phyloP scores from a whole-genome alignment of 768 basidiomycete genomes.

The Leccinum aurantiacum region DNA sequence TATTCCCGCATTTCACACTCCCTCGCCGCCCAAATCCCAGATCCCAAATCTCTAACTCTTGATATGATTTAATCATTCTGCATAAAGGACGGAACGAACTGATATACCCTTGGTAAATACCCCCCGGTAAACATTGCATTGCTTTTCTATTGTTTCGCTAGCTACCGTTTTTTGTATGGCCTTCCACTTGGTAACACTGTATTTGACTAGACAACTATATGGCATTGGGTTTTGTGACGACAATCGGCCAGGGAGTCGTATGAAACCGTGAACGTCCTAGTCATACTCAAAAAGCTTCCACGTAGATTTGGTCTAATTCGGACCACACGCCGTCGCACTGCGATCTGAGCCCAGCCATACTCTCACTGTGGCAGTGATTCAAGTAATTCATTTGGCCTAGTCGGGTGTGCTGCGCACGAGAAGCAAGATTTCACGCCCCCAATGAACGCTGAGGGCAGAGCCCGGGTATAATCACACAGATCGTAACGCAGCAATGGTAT shows the following conservation, averaged over 20 bases:
- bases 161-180: neutral
- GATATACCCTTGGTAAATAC: slow-evolving; percentile 29
- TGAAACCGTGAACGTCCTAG: neutral
- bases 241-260: neutral
- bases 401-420: slow-evolving; percentile 2
- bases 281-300: slow-evolving; percentile 4
- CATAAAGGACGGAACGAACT: slow-evolving; percentile 10
- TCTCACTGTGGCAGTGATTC: slow-evolving; percentile 7
- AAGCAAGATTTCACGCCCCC: neutral
- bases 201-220: slow-evolving; percentile 13
- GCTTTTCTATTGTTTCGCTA: slow-evolving; percentile 13
- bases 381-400: slow-evolving; percentile 3
- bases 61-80: slow-evolving; percentile 2
- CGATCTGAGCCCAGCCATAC: neutral
- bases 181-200: slow-evolving; percentile 6
- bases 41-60: neutral
- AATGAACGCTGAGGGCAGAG: neutral
- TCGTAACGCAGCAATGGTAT: neutral
- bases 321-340: neutral
- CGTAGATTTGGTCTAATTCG: neutral
- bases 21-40: neutral
- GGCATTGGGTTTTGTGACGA: neutral
- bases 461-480: neutral
- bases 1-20: slow-evolving; percentile 8
- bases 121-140: slow-evolving; percentile 6